Conservation (phyloP, 148 eudicot genomes). For the Rhododendron griersonianum region DNA sequence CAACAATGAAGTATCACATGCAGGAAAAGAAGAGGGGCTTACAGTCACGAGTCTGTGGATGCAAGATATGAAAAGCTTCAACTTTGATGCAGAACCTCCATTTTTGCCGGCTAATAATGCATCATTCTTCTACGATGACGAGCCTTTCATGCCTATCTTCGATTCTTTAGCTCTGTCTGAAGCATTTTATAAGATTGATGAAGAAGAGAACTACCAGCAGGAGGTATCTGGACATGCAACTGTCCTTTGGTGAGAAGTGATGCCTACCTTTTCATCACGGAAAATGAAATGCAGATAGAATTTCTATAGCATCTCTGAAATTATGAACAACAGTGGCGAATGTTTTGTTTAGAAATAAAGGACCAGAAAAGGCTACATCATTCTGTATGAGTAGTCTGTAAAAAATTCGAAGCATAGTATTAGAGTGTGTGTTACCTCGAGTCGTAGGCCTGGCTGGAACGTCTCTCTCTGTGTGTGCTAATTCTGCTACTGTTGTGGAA, state of each 20-base stretch:
- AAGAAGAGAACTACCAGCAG: not conserved
- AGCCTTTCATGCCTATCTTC: conserved; percentile 9
- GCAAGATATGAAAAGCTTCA: not conserved
- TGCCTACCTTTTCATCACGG: not conserved
- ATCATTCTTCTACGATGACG: not conserved
- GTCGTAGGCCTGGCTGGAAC: not conserved
- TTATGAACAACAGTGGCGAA: not conserved
- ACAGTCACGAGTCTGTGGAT: not conserved
- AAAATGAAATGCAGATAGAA: not conserved
- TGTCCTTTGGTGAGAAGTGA: not conserved
- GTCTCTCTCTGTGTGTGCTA: not conserved
- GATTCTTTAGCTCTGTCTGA: conserved; percentile 3
- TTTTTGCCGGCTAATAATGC: not conserved
- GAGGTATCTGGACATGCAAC: not conserved
- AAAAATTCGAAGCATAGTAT: not conserved
- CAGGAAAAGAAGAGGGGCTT: not conserved
- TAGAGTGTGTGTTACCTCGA: not conserved
- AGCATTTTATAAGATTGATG: not conserved
- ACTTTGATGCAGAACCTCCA: not conserved
- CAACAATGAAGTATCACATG: not conserved
- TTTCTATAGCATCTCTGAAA: not conserved
- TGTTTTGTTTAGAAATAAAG: not conserved
- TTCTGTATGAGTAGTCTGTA: not conserved
- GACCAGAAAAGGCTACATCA: not conserved
- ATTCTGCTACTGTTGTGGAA: not conserved